Percentiles rank a stretch among this genome's conserved stretches.
Conservation (phyloP, 352 stramenopile genomes). For the Globisporangium megalacanthum region DNA sequence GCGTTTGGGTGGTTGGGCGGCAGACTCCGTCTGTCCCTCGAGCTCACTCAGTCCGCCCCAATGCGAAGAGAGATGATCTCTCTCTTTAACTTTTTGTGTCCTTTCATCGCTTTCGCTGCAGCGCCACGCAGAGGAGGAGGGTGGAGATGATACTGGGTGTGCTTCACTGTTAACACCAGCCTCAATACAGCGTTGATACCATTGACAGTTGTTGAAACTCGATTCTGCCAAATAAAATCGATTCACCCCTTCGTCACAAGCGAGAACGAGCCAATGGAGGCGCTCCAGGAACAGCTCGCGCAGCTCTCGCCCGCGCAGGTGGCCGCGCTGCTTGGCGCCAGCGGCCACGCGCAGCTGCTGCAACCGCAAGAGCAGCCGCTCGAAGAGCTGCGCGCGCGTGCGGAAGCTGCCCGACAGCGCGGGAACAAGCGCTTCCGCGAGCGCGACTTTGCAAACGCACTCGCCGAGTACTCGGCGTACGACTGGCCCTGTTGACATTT, state of each 20-base stretch:
- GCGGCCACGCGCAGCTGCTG: constrained; percentile 29
- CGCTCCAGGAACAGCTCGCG: constrained; percentile 22
- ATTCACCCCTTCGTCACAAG: no score
- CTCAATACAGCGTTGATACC: no score
- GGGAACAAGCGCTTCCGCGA: constrained; percentile 53
- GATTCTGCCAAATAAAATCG: not conserved
- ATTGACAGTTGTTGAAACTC: no score
- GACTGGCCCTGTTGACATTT: not conserved
- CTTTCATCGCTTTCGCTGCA: no score
- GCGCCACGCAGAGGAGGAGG: no score
- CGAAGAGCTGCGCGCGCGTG: constrained; percentile 4
- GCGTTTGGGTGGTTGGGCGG: no score
- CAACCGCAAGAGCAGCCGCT: not conserved
- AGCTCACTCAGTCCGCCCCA: no score
- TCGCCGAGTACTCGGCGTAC: constrained; percentile 42
- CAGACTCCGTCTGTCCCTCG: no score
- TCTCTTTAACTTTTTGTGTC: no score
- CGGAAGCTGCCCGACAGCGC: constrained; percentile 28
- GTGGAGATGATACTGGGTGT: no score
- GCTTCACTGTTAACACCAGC: no score
- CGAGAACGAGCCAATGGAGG: constrained; percentile 12
- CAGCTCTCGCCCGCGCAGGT: constrained; percentile 25
- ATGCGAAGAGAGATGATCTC: no score
- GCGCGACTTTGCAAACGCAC: constrained; percentile 27
- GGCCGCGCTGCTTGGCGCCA: constrained; percentile 20